These are phyloP conservation scores for Leccinum fibrillosum DNA, from an alignment of 768 basidiomycete species.

Conservation along the genomic window DNA sequence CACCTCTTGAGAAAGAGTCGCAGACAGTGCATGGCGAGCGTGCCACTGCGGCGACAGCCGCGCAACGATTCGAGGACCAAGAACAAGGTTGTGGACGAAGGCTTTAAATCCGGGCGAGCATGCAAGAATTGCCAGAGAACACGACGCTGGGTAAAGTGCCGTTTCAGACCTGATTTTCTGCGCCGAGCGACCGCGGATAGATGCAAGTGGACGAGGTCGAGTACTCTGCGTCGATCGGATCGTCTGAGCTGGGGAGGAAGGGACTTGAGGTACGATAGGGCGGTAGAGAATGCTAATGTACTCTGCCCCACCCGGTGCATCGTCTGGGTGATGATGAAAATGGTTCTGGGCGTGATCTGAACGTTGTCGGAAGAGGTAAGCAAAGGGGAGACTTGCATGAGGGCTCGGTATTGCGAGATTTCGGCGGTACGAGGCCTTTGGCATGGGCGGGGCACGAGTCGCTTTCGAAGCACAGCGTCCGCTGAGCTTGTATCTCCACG, in stretches of 20 bases:
- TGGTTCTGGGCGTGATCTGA: constrained; percentile 39
- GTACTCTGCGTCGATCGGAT: constrained; percentile 34
- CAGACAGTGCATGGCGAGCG: constrained; percentile 46
- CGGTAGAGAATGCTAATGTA: constrained; percentile 41
- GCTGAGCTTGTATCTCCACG: neutral
- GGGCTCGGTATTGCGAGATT: constrained; percentile 32
- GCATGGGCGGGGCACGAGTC: constrained; percentile 15
- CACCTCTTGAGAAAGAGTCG: constrained; percentile 48
- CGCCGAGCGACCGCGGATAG: constrained; percentile 38
- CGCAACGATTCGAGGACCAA: constrained; percentile 54
- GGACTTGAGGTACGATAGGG: constrained; percentile 45
- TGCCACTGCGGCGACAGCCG: constrained; percentile 49
- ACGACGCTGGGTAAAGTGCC: constrained; percentile 43
- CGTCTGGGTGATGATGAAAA: constrained; percentile 43
- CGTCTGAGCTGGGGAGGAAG: constrained; percentile 43
- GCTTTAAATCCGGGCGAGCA: constrained; percentile 47
- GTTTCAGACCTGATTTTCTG: constrained; percentile 38
- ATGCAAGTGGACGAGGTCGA: constrained; percentile 48
- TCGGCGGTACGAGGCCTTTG: constrained; percentile 10
- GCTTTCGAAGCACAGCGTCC: constrained; percentile 3
- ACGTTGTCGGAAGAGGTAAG: constrained; percentile 33
- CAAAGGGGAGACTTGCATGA: constrained; percentile 42
- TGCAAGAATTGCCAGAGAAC: constrained; percentile 44
- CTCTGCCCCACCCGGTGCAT: constrained; percentile 43
- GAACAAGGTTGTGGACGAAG: constrained; percentile 58